A percentile compares a stretch with the other conserved stretches of the same genome.
Evolutionary conservation across 2,329 filamentous ascomycete genomes (phyloP).

Genomic region (Penicillium sp.): DNA sequence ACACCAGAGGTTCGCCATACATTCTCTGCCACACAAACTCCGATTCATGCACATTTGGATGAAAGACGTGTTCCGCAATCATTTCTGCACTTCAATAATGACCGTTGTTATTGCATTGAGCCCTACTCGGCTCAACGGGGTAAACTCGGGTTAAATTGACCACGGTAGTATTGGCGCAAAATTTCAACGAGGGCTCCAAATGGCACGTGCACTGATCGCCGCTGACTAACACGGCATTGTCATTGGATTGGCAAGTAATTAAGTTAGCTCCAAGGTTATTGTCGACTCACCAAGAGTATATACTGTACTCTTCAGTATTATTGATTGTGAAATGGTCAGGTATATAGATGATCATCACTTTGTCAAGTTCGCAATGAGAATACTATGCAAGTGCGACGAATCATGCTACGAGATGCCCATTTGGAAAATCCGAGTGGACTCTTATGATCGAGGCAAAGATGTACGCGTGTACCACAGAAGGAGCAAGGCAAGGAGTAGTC

Average conservation of each 20-base stretch:
- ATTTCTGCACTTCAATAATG: not conserved
- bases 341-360: no score
- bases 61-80: no score
- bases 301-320: no score
- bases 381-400: no score
- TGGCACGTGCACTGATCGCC: slow-evolving; percentile 1
- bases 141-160: slow-evolving; percentile 2
- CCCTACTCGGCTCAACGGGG: slow-evolving; percentile 15
- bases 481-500: not conserved
- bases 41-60: not conserved
- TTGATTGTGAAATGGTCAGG: no score
- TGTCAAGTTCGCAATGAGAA: no score
- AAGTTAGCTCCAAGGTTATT: no score
- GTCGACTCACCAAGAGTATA: no score
- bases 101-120: slow-evolving; percentile 7
- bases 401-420: no score
- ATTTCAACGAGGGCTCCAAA: not conserved
- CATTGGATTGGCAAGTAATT: no score
- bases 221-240: slow-evolving; percentile 1
- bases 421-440: no score
- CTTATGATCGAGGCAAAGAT: not conserved
- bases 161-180: not conserved
- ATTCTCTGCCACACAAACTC: not conserved
- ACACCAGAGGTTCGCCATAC: not conserved
- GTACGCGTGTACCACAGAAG: not conserved